phyloP scores from a whole-genome alignment of 768 basidiomycete species.

The Boletus patriciae region DNA sequence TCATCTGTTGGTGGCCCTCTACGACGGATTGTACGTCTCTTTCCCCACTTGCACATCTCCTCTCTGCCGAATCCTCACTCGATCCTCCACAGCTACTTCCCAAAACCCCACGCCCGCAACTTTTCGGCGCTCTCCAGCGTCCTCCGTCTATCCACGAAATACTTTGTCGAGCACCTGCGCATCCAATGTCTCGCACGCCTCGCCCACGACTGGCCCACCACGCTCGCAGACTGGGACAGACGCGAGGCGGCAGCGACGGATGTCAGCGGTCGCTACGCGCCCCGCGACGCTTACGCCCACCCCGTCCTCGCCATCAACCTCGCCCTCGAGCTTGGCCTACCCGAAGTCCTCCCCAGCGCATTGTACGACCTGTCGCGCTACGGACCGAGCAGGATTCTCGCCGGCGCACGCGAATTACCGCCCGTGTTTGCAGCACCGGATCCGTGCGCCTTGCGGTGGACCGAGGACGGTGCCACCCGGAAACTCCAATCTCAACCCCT shows the following conservation, averaged over 20 bases:
- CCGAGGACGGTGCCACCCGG: not conserved
- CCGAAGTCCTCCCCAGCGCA: constrained; percentile 62
- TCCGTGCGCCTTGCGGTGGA: constrained; percentile 9
- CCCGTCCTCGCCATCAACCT: constrained; percentile 71
- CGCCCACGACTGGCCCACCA: constrained; percentile 63
- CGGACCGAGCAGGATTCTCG: constrained; percentile 65
- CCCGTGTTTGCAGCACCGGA: constrained; percentile 31
- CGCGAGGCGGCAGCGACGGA: constrained; percentile 60
- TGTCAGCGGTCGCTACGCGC: constrained; percentile 51
- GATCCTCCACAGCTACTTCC: constrained; percentile 51
- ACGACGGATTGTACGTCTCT: constrained; percentile 68
- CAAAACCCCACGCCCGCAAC: constrained; percentile 46
- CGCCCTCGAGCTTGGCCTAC: constrained; percentile 60
- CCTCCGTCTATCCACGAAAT: constrained; percentile 72
- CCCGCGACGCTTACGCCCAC: constrained; percentile 60
- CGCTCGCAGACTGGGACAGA: constrained; percentile 66
- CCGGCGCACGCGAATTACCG: constrained; percentile 44
- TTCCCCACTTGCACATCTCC: not conserved
- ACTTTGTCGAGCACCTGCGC: constrained; percentile 68
- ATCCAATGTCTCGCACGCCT: constrained; percentile 60
- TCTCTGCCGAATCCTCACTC: not conserved
- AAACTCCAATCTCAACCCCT: not conserved
- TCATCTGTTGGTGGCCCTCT: constrained; percentile 65
- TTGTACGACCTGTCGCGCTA: constrained; percentile 76
- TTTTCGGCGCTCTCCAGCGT: constrained; percentile 63